Evolutionary conservation across 805 yeast species (phyloP).

Genomic region (Yamadazyma sp.): DNA sequence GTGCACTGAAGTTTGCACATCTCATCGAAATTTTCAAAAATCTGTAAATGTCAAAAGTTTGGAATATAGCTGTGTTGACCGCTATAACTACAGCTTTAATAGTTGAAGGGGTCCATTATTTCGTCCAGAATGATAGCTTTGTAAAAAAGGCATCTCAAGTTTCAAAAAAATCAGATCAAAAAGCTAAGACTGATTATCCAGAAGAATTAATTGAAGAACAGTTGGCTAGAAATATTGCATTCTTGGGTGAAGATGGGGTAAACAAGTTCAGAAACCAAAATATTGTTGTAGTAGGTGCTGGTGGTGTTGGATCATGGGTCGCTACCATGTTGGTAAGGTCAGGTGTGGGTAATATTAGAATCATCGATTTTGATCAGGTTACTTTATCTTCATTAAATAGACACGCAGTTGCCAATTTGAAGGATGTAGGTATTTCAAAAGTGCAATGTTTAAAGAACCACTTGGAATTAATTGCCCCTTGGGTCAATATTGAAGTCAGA

Average conservation of each 20-base stretch:
- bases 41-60: slow-evolving; percentile 14
- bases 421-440: slow-evolving; percentile 90
- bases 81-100: slow-evolving; percentile 30
- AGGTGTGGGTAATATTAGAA: slow-evolving; percentile 74
- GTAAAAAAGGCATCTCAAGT: neutral
- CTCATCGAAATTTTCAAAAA: neutral
- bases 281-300: slow-evolving; percentile 86
- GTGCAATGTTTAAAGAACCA: slow-evolving; percentile 77
- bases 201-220: slow-evolving; percentile 86
- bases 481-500: slow-evolving; percentile 78
- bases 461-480: slow-evolving; percentile 79
- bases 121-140: slow-evolving; percentile 5
- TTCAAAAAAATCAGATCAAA: neutral
- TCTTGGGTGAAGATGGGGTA: slow-evolving; percentile 85
- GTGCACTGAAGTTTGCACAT: slow-evolving; percentile 3
- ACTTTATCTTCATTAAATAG: slow-evolving; percentile 87
- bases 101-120: slow-evolving; percentile 34
- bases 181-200: slow-evolving; percentile 23
- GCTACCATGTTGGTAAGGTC: slow-evolving; percentile 87
- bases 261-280: slow-evolving; percentile 63
- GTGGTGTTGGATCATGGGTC: slow-evolving; percentile 99
- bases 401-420: slow-evolving; percentile 89
- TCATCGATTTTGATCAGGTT: slow-evolving; percentile 96
- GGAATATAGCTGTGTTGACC: slow-evolving; percentile 13
- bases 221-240: slow-evolving; percentile 89